Base-by-base conservation (phyloP, 805 yeast species). In the Kuraishia hungarica region DNA sequence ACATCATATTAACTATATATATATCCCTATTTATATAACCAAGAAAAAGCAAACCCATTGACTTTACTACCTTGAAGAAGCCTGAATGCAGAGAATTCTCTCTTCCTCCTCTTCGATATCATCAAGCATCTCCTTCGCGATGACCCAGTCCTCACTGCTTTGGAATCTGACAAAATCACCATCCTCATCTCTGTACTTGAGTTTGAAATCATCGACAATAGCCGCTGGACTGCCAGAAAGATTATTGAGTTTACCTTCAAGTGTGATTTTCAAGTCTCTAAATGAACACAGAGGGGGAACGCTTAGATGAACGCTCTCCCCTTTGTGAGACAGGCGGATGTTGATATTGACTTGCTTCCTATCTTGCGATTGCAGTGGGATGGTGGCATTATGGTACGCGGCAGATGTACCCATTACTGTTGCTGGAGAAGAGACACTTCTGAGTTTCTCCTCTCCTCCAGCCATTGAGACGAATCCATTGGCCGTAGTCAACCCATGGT, bases 101-200 rank as follows among this genome's bases (percentile, higher is more conserved):
- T 63, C 76, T 56, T 77, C 78, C 53, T 78, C 83, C 50, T 77
- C 71, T 26, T 55, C 74, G 51, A 73, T 69, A 57, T 81, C 83
- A 51, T 68, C 73, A 48, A 81, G 66, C 82, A 81, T 78, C 59
- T 89, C 97, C 55, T 86, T 78, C 1, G 96, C 97, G 66, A 92
- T 82, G 28, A 68, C 71, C 89, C 97, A 87, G 67, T 93, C 98
- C 53, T 93, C 97, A 58, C 86, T 87, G 35, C 90, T 82, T 60
- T 84, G 87, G 70, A 93, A 82, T 51, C 87, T 83, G 49, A 94
- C 96, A 66, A 81, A 86, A 67, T 94, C 99, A 19, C 96, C 97
- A 67, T 94, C 99, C 70, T 94, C 99, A 69, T 94, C 99, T 66
- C 83, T 83, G 67, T 90, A 93, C 68, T 84, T 85, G 58, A 94